These are phyloP conservation scores for Ogataea wickerhamii DNA, from an alignment of 805 yeast species.

Conservation along the genomic window DNA sequence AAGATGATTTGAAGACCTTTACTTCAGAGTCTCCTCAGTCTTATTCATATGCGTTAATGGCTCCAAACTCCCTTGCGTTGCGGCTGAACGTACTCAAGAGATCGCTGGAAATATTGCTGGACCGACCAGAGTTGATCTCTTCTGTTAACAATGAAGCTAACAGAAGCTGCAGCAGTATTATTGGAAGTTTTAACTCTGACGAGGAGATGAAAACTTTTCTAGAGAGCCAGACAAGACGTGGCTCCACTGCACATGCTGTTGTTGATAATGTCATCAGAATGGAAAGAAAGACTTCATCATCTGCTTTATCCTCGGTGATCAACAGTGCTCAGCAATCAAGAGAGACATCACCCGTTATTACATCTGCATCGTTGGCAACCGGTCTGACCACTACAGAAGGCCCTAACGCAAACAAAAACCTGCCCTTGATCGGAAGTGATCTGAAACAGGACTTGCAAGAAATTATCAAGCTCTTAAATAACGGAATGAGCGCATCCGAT, in stretches of 20 bases:
- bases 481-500: conserved; percentile 26
- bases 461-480: conserved; percentile 46
- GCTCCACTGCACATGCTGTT: conserved; percentile 16
- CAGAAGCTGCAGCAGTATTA: background rate
- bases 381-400: background rate
- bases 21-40: conserved; percentile 82
- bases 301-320: conserved; percentile 45
- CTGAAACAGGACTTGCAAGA: conserved; percentile 44
- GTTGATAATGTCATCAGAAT: conserved; percentile 29
- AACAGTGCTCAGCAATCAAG: conserved; percentile 28
- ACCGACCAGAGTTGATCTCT: conserved; percentile 46
- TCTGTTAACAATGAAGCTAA: conserved; percentile 12
- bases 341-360: conserved; percentile 1
- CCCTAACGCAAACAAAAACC: conserved; percentile 9
- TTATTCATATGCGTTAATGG: conserved; percentile 76
- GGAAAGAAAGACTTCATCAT: conserved; percentile 43
- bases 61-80: conserved; percentile 76
- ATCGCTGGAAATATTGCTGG: conserved; percentile 68
- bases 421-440: conserved; percentile 14
- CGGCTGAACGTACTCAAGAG: conserved; percentile 71
- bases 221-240: conserved; percentile 10
- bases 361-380: background rate
- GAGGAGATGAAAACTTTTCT: background rate
- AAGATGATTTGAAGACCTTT: conserved; percentile 51
- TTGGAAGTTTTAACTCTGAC: background rate